These are phyloP conservation scores for Monosporascus sp. DNA, from an alignment of 2,329 filamentous ascomycete genomes.

Conservation along the genomic window DNA sequence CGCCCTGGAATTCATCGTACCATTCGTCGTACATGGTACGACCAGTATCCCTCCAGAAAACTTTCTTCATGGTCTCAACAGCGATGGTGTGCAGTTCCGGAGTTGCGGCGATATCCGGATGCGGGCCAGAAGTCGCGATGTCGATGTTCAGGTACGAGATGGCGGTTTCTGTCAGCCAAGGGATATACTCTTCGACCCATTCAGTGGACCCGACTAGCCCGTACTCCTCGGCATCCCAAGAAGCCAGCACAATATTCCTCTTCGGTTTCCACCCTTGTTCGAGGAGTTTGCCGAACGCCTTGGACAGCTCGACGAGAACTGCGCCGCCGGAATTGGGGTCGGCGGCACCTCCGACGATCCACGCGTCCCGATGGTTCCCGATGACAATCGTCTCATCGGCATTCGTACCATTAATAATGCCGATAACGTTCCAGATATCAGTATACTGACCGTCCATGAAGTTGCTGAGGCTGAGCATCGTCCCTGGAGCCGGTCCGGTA, in stretches of 20 bases:
- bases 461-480: slow-evolving; percentile 62
- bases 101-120: slow-evolving; percentile 53
- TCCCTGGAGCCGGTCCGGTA: slow-evolving; percentile 42
- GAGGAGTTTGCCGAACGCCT: slow-evolving; percentile 64
- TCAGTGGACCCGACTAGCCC: slow-evolving; percentile 76
- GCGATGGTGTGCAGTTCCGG: slow-evolving; percentile 64
- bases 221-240: slow-evolving; percentile 72
- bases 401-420: slow-evolving; percentile 72
- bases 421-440: slow-evolving; percentile 74
- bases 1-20: slow-evolving; percentile 35
- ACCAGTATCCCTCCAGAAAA: slow-evolving; percentile 52
- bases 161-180: slow-evolving; percentile 66
- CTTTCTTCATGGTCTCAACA: slow-evolving; percentile 53
- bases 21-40: slow-evolving; percentile 36
- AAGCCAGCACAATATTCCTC: slow-evolving; percentile 71
- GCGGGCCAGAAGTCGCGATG: slow-evolving; percentile 55
- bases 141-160: slow-evolving; percentile 81
- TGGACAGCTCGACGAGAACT: slow-evolving; percentile 68
- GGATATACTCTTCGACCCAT: slow-evolving; percentile 78
- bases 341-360: slow-evolving; percentile 79
- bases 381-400: slow-evolving; percentile 71
- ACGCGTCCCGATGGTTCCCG: slow-evolving; percentile 79
- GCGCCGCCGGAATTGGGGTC: slow-evolving; percentile 80
- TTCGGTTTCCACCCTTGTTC: slow-evolving; percentile 74
- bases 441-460: slow-evolving; percentile 65